Percentiles rank a stretch among this genome's conserved stretches.
phyloP scores from a whole-genome alignment of 345 rosid genomes.

The Bruguiera gymnorhiza region DNA sequence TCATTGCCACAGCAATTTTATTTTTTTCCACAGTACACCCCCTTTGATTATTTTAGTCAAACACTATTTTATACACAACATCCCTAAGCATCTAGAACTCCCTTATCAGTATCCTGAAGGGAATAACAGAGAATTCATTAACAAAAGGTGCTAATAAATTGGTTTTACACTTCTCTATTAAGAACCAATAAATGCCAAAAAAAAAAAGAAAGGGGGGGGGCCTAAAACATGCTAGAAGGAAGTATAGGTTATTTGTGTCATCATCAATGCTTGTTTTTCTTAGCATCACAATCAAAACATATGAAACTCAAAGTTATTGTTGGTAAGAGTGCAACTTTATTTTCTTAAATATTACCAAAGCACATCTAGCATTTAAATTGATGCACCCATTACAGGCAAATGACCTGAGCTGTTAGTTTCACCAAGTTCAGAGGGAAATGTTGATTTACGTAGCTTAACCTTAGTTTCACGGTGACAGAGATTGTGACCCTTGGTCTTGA shows the following conservation, averaged over 20 bases:
- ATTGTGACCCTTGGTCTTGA: too few relatives aligned
- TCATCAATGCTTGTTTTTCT: slow-evolving; percentile 17
- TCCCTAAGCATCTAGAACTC: slow-evolving; percentile 22
- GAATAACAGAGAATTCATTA: neutral
- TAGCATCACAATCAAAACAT: too few relatives aligned
- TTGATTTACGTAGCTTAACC: too few relatives aligned
- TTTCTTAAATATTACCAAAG: too few relatives aligned
- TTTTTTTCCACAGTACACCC: slow-evolving; percentile 16
- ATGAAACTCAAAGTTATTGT: too few relatives aligned
- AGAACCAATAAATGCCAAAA: neutral
- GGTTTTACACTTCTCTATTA: neutral
- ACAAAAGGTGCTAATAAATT: neutral
- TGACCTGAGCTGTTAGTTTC: too few relatives aligned
- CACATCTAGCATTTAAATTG: too few relatives aligned
- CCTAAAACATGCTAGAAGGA: slow-evolving; percentile 2
- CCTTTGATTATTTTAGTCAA: slow-evolving; percentile 36
- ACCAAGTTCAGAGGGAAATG: too few relatives aligned
- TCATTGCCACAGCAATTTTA: slow-evolving; percentile 53
- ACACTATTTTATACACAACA: slow-evolving; percentile 38
- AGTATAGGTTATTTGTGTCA: slow-evolving; percentile 21
- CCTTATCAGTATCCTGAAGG: slow-evolving; percentile 9
- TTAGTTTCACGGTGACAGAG: too few relatives aligned
- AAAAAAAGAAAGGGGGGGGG: neutral
- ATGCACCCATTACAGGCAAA: too few relatives aligned
- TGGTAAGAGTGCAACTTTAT: too few relatives aligned